Evolutionary conservation across 1,284 basidiomycete species (phyloP), one percentile per base, ranked within the genome.

Genomic region (Ustilago cynodontis): DNA sequence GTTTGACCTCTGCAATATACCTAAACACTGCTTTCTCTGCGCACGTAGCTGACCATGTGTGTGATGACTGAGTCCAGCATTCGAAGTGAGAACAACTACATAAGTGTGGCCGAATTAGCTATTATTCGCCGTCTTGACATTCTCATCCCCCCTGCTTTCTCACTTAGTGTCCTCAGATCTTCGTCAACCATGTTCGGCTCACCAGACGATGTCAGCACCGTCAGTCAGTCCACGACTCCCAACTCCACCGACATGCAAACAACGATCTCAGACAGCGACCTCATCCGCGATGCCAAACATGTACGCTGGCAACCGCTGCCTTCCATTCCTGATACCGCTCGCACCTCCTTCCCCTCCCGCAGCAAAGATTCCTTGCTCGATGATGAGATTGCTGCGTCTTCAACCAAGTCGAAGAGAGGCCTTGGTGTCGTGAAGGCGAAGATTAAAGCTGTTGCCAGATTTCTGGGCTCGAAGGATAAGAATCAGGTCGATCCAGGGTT

Each of bases 241-340:
- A 5, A 20, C 13, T 18, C 33, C 45, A 57, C n/a, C 22, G 35
- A 16, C 35, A 28, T 61, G 49, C 55, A 43, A 43, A 20, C 39
- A 14, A 61, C 54, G 50, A 43, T 65, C 33, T 63, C 63, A 13
- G 67, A 75, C 49, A 75, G 72, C 56, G 67, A 75, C 39, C 8
- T 70, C 1, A 55, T 43, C n/a, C 63, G 62, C 47, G 67, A 75
- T 53, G 53, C 57, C 18, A 66, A 55, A n/a, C 59, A 50, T 5
- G 62, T 66, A 3, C 70, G 57, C 33, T 71, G 64, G 63, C 63
- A 65, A 18, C 39, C 58, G 2, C 54, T 52, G 5, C 62, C 68
- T 18, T 22, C 33, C 28, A 50, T 65, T 26, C 56, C 63, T 24
- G 63, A 65, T 8, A 24, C 59, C 3, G 54, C 59, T n/a, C 26